Evolutionary conservation across 495 filamentous ascomycete species (phyloP), one percentile per base, ranked within the genome.

Genomic region (Poronia punctata): DNA sequence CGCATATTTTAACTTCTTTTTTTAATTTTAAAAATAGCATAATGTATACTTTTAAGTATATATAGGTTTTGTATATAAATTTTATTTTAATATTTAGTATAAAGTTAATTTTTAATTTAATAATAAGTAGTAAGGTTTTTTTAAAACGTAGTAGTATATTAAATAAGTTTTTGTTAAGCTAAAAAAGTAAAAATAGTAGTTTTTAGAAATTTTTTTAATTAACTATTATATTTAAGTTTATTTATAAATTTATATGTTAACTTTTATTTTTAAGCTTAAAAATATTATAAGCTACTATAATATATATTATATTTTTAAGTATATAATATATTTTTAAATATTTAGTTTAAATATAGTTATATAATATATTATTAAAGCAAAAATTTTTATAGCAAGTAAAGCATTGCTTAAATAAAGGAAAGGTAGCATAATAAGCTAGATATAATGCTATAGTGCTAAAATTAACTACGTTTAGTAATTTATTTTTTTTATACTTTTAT

Each of bases 91-190:
- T 36, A 2, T 25, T 25, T 5, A 24, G 14, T 4, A 23, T 14
- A 23, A 36, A 36, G 16, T 24, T 25, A 24, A 36, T 24, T 20
- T 23, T 23, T 12, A 36, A 36, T 7, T 36, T 14, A 36, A 36
- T 15, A 24, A 24, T 36, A 36, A 24, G 17, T 5, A 36, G 19
- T 7, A 4, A 15, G 8, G 19, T 32, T 9, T 16, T n/a, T n/a
- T n/a, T n/a, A n/a, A n/a, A n/a, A n/a, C n/a, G n/a, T n/a, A n/a
- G n/a, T n/a, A n/a, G n/a, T n/a, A n/a, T n/a, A n/a, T n/a, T n/a
- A n/a, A n/a, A 32, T 15, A 16, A 9, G 16, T 8, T 21, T 11
- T 22, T 11, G 20, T 19, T 35, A 11, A 35, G n/a, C 22, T 16
- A 35, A 35, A 35, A 21, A 33, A 18, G 20, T 18, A 33, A 31